Base-by-base conservation (phyloP, 148 eudicot genomes). In the Dianthus caryophyllus region DNA sequence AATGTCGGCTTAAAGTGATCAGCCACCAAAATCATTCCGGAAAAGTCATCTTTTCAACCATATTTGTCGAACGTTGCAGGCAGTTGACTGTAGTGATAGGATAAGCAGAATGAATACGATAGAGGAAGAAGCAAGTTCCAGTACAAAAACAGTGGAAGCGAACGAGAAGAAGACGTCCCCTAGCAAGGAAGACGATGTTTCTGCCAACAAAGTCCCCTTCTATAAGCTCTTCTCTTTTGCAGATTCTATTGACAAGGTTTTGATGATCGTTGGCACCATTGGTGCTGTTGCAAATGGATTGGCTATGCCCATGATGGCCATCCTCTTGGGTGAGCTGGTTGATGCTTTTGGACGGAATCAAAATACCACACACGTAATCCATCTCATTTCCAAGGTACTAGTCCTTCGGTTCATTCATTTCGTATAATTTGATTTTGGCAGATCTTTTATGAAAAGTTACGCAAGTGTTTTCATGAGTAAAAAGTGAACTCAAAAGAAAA, bases 291-390 rank as follows among this genome's bases (percentile, higher is more conserved):
- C 71, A 0, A 84, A 86, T 67, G 96, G 96, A 4, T 6, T 83
- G 21, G 83, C 81, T 61, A 39, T 81, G 71, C 96, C 96, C 15
- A 61, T 89, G 64, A 84, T 83, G 89, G 75, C 87, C 13, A 18
- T 89, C 31, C 72, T 89, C 24, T 71, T 89, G 8, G 96, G 96
- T 1, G 79, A 89, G 12, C 30, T 89, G 6, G 61, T 80, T 68
- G 66, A 89, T 71, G 82, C 96, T 53, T 88, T 86, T 68, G 96
- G 96, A 13, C 62, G 76, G 69, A 82, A 77, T 58, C 87, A 80
- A 51, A 61, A 47, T 33, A 67, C 33, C 60, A 41, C 30, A 2
- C 46, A 76, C 12, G 53, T 86, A 16, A 78, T 86, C 55, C 58
- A 55, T 25, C 76, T 56, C 2, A 84, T 84, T 31, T 84, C 89